These are phyloP conservation scores for Glaciozyma antarctica DNA, from an alignment of 768 basidiomycete genomes.

Conservation along the genomic window DNA sequence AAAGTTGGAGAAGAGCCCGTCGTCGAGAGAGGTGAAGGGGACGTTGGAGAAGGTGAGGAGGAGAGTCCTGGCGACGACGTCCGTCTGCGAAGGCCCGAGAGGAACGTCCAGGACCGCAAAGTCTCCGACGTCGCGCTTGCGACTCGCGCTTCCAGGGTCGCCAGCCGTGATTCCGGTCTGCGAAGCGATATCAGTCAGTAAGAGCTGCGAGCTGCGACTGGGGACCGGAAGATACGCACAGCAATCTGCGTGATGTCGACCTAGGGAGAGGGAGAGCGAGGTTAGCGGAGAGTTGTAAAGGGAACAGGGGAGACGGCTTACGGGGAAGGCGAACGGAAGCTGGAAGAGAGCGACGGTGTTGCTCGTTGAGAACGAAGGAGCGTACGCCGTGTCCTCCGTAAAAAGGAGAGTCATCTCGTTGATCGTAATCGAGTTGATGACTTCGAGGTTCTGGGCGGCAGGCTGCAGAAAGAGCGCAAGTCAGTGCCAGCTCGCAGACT, in stretches of 20 bases:
- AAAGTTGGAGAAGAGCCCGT: slow-evolving; percentile 52
- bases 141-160: not conserved
- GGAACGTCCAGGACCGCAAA: slow-evolving; percentile 58
- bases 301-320: not conserved
- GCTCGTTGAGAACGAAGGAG: slow-evolving; percentile 52
- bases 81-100: slow-evolving; percentile 50
- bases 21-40: slow-evolving; percentile 50
- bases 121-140: slow-evolving; percentile 38
- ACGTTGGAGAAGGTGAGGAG: slow-evolving; percentile 53
- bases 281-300: slow-evolving; percentile 35
- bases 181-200: slow-evolving; percentile 44
- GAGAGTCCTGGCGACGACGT: slow-evolving; percentile 55
- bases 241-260: slow-evolving; percentile 53
- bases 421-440: slow-evolving; percentile 58
- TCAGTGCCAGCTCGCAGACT: not conserved
- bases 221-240: slow-evolving; percentile 25
- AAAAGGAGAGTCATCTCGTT: slow-evolving; percentile 50
- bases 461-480: slow-evolving; percentile 31
- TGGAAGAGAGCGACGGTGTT: slow-evolving; percentile 56
- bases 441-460: slow-evolving; percentile 46
- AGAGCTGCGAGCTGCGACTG: no score
- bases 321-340: slow-evolving; percentile 59
- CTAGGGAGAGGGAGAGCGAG: not conserved
- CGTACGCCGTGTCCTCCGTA: slow-evolving; percentile 51
- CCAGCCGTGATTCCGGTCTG: slow-evolving; percentile 44